Evolutionary conservation across 805 yeast species (phyloP).

Genomic region (Yarrowia sp.): DNA sequence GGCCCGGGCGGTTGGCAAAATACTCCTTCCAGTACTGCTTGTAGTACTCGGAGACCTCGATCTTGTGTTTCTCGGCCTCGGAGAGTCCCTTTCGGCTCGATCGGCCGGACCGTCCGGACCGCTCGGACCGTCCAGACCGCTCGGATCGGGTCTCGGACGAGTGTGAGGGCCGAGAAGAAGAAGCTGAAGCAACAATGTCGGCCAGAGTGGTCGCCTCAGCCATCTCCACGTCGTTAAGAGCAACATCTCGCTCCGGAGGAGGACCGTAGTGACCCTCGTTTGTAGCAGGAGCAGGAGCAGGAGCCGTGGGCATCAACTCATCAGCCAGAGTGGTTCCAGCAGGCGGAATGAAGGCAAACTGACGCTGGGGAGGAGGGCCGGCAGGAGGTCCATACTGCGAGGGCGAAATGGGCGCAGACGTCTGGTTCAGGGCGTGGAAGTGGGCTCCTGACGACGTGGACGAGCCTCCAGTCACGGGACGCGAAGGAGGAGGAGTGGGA

Average conservation of each 20-base stretch:
- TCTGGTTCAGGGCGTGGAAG: conserved; percentile 7
- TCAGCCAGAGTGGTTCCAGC: conserved; percentile 8
- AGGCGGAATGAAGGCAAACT: conserved; percentile 8
- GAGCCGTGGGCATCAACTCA: neutral
- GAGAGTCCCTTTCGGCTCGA: neutral
- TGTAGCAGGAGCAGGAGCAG: neutral
- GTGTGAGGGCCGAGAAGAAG: neutral
- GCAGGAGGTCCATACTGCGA: neutral
- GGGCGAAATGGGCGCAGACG: neutral
- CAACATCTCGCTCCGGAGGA: conserved; percentile 3
- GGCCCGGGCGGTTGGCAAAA: neutral
- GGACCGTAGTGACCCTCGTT: neutral
- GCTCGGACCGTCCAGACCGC: neutral
- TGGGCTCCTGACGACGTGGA: neutral
- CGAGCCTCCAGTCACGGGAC: neutral
- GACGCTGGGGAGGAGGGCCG: conserved; percentile 3
- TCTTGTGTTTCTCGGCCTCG: conserved; percentile 15
- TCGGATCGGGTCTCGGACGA: neutral
- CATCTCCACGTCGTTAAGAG: neutral
- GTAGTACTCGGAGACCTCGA: conserved; percentile 20
- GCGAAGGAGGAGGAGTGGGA: neutral
- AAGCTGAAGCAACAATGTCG: neutral
- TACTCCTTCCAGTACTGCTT: conserved; percentile 24
- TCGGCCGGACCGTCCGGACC: neutral
- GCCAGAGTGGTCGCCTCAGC: neutral